Base-by-base conservation (phyloP, 2,329 filamentous ascomycete genomes). In the Cercospora citrullina region DNA sequence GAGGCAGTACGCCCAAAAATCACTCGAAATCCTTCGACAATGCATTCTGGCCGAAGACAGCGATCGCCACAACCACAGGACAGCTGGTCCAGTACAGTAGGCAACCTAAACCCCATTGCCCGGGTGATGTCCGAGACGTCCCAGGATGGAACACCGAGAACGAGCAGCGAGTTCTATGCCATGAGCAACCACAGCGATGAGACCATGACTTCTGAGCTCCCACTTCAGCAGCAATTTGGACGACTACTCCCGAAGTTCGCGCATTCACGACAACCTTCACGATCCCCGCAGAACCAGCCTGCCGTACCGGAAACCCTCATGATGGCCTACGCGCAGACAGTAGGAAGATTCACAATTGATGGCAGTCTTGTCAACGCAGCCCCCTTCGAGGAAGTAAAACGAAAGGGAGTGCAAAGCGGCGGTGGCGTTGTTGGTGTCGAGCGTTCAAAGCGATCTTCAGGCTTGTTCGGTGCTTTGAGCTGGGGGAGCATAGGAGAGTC, bases 251-350 rank as follows among this genome's bases (percentile, higher is more conserved):
- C 75, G 2, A 74, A 89, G 33, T 58, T 68, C 6, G 78, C 79
- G 5, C 77, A 76, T 62, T 73, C 65, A 45, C 79, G 84, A 61
- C 80, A 83, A 72, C 77, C 79, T 63, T 86, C 85, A n/a, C 69
- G 71, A 31, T 74, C 73, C 9, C 68, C 68, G 14, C 67, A 68
- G 39, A 68, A 53, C 81, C 79, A 66, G 26, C 81, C 81, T 82
- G 75, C 83, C 81, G 78, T 84, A 45, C 89, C 92, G 0, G 94
- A 98, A 77, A 90, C 90, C 1, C 82, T 99, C 64, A 96, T 99
- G 89, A 99, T 99, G 95, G 95, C 94, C 0, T 99, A 96, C 80
- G 94, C 92, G 2, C 95, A 99, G 75, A 88, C 98, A 2, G 91
- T 93, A 79, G 95, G 95, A 4, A 94, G 92, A 0, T 99, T 99